Percentiles rank a stretch among this genome's conserved stretches.
phyloP scores from a whole-genome alignment of 805 yeast genomes.

The Dipodascopsis tothii region DNA sequence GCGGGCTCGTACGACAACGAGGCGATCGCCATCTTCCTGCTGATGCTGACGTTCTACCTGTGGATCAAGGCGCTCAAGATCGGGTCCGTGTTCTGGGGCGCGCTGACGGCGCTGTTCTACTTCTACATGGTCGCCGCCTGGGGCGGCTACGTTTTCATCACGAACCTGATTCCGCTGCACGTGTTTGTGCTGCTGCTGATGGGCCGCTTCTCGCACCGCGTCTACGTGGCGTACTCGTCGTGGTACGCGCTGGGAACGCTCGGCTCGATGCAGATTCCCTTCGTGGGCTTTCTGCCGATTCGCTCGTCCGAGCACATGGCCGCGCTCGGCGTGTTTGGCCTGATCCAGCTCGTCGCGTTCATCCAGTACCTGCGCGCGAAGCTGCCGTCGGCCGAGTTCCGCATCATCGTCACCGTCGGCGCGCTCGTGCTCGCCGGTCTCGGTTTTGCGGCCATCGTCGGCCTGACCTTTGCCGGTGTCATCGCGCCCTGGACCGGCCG shows the following conservation, averaged over 20 bases:
- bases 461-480: constrained; percentile 79
- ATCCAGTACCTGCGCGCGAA: constrained; percentile 73
- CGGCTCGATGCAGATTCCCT: constrained; percentile 98
- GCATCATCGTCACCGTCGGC: constrained; percentile 44
- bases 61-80: constrained; percentile 93
- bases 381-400: constrained; percentile 67
- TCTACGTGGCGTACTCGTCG: constrained; percentile 87
- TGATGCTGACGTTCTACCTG: constrained; percentile 89
- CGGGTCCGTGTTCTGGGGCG: constrained; percentile 80
- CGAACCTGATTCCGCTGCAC: constrained; percentile 93
- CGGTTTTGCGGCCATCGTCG: constrained; percentile 66
- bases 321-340: constrained; percentile 93
- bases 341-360: constrained; percentile 80
- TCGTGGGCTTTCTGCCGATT: constrained; percentile 94
- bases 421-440: constrained; percentile 48
- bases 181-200: constrained; percentile 80
- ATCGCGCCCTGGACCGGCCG: constrained; percentile 99
- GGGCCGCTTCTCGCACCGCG: constrained; percentile 83
- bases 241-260: constrained; percentile 98
- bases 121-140: constrained; percentile 99
- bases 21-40: constrained; percentile 92
- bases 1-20: constrained; percentile 99
- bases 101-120: constrained; percentile 78
- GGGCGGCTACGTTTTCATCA: constrained; percentile 99
- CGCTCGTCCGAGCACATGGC: constrained; percentile 98